Conservation (phyloP, 805 yeast species). For the Kockiozyma suomiensis region DNA sequence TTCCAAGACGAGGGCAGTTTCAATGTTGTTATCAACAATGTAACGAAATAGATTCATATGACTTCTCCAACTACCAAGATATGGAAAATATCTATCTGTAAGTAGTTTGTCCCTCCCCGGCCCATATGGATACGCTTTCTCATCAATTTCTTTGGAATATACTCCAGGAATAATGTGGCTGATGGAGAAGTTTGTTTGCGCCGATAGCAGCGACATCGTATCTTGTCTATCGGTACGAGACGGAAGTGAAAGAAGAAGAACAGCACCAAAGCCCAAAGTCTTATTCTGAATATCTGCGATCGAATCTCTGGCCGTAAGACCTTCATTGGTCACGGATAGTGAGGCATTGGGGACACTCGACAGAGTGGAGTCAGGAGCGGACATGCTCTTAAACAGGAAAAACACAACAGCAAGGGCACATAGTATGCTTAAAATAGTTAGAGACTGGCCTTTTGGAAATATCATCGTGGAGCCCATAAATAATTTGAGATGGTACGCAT, state of each 20-base stretch:
- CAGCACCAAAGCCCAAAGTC: constrained; percentile 13
- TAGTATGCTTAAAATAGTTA: neutral
- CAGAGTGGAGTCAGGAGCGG: neutral
- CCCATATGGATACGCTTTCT: constrained; percentile 12
- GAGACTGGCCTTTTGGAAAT: neutral
- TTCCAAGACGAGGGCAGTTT: constrained; percentile 20
- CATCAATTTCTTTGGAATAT: constrained; percentile 1
- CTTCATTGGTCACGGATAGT: neutral
- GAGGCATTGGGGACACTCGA: neutral
- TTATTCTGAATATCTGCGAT: constrained; percentile 2
- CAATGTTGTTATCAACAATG: constrained; percentile 11
- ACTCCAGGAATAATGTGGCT: constrained; percentile 12
- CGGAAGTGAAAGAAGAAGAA: constrained; percentile 6
- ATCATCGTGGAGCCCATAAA: too few species aligned
- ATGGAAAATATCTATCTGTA: neutral
- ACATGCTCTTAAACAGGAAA: neutral
- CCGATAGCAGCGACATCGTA: constrained; percentile 10
- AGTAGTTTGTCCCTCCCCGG: constrained; percentile 8
- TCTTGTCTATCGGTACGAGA: constrained; percentile 20
- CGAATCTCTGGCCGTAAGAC: neutral
- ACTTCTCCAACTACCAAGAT: constrained; percentile 22
- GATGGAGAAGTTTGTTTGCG: constrained; percentile 5
- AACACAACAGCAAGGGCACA: neutral
- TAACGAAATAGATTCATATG: constrained; percentile 23
- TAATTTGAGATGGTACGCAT: too few species aligned